Evolutionary conservation across 1,284 basidiomycete species (phyloP).

Genomic region (Sanghuangporus sanghuang): DNA sequence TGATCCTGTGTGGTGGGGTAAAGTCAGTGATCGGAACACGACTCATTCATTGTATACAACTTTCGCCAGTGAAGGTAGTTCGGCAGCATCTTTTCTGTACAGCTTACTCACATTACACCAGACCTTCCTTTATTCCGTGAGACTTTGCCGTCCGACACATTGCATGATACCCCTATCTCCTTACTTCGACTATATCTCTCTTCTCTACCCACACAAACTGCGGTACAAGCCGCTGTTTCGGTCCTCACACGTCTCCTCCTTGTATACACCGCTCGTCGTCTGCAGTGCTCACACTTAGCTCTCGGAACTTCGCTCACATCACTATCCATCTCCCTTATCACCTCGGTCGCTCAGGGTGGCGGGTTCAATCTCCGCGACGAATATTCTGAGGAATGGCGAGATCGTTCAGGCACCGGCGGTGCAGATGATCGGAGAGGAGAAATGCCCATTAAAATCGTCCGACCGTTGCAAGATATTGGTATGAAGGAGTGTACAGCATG

Average conservation of each 20-base stretch:
- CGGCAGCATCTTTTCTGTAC: constrained; percentile 9
- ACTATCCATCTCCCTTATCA: constrained; percentile 73
- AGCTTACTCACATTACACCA: background rate
- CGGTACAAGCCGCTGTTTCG: constrained; percentile 57
- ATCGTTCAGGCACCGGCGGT: constrained; percentile 18
- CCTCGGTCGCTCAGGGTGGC: constrained; percentile 72
- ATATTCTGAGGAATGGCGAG: constrained; percentile 60
- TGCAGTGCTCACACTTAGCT: constrained; percentile 66
- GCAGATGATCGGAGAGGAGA: constrained; percentile 11
- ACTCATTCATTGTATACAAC: constrained; percentile 35
- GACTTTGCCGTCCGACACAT: background rate
- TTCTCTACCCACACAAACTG: constrained; percentile 74
- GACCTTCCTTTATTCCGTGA: background rate
- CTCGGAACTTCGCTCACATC: constrained; percentile 81
- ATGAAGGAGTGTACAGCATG: constrained; percentile 81
- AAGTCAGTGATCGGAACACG: constrained; percentile 30
- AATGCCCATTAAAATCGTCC: constrained; percentile 47
- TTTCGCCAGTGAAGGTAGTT: constrained; percentile 48
- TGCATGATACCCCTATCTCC: constrained; percentile 34
- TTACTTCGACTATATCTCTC: constrained; percentile 57
- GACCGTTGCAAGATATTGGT: constrained; percentile 72
- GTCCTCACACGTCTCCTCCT: constrained; percentile 67
- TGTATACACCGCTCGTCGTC: constrained; percentile 55
- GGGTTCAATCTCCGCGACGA: constrained; percentile 76
- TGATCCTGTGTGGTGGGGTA: constrained; percentile 60